Base-by-base conservation (phyloP, 2,329 filamentous ascomycete species). In the Immersiporthe knoxdaviesiana region DNA sequence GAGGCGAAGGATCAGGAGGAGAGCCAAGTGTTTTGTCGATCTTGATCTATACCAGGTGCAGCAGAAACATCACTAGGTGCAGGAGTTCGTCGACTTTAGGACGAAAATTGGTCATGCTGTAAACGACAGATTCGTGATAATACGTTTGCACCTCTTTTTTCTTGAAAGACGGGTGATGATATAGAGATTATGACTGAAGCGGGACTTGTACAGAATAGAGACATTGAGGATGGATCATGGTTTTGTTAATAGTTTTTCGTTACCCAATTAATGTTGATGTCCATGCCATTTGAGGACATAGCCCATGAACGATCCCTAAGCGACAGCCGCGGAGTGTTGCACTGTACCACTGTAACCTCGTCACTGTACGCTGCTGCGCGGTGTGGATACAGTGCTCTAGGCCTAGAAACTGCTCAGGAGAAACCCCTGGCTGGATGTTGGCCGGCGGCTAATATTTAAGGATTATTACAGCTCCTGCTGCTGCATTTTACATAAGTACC, bases 21-120 rank as follows among this genome's bases (percentile, higher is more conserved):
- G 21, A 27, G 65, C 65, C 41, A 67, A 39, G 65, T 67, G 65
- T 27, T 54, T 67, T 16, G 37, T 67, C 12, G 65, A 67, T 14
- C 32, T 67, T 37, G 30, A n/a, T 12, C 6, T 62, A 2, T 21
- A 37, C 14, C 32, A 58, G n/a, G 35, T n/a, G n/a, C 32, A 59
- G 35, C 35, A 8, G 35, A 35, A 35, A 4, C 4, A 4, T 35
- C 35, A 35, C 35, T 35, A 35, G 35, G 35, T 35, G 35, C 35
- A 4, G 35, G 18, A n/a, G 10, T 1, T 10, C 21, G 3, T 47
- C 18, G 21, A 8, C 8, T 11, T 47, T n/a, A 4, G 4, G 35
- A 4, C 35, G 44, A 16, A n/a, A 16, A 16, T 21, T n/a, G 44
- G 1, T 47, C 21, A 10, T 47, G 10, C n/a, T 47, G 7, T 47